Evolutionary conservation across 129 eudicot genomes (phyloP).

Genomic region (Ambrosia artemisiifolia): DNA sequence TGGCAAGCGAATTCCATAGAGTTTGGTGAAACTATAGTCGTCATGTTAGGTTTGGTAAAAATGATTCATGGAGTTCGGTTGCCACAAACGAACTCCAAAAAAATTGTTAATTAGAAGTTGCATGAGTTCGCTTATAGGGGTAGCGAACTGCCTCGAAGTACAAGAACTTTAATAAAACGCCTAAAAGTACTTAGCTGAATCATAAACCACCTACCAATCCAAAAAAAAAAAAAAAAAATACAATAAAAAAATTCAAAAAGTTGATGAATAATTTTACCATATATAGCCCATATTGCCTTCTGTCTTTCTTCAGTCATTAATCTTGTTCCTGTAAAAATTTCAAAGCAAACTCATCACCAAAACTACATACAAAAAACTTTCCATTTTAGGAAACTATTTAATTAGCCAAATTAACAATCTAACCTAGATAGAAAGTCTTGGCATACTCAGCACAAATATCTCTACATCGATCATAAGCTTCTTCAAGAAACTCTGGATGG

Average conservation of each 20-base stretch:
- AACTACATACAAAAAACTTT: slow-evolving; percentile 11
- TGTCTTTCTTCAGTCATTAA: slow-evolving; percentile 84
- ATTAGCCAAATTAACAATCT: not conserved
- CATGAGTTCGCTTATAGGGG: no score
- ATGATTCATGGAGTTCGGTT: no score
- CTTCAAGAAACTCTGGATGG: slow-evolving; percentile 59
- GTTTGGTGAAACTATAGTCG: no score
- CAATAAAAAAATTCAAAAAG: not conserved
- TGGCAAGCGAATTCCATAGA: no score
- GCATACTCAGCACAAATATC: slow-evolving; percentile 85
- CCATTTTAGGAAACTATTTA: not conserved
- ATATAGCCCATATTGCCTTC: slow-evolving; percentile 93
- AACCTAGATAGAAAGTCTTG: slow-evolving; percentile 87
- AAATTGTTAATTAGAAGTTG: no score
- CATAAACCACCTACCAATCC: no score
- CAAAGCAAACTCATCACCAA: slow-evolving; percentile 15
- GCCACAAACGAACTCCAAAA: no score
- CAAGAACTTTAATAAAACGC: no score
- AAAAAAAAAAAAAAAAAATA: no score
- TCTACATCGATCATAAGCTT: slow-evolving; percentile 69
- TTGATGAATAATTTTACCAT: slow-evolving; percentile 47
- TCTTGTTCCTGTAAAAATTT: slow-evolving; percentile 55
- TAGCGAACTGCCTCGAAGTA: no score
- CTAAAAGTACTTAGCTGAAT: no score
- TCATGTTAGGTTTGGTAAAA: no score